These are phyloP conservation scores for Triticum timopheevii DNA, from an alignment of 176 grass and related monocot species.

Conservation along the genomic window DNA sequence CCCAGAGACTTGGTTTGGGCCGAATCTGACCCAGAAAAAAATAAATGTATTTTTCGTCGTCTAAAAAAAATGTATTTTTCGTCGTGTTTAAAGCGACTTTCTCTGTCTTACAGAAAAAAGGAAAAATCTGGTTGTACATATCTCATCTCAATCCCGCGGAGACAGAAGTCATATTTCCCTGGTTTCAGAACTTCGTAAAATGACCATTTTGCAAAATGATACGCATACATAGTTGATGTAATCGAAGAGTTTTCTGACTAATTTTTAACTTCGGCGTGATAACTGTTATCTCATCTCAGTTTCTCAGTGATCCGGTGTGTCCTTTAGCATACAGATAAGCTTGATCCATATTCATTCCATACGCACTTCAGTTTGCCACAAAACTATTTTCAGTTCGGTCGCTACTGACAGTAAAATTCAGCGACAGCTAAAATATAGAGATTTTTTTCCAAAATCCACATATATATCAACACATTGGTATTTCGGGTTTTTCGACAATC, in stretches of 20 bases:
- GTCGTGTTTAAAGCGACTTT: background rate
- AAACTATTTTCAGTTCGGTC: background rate
- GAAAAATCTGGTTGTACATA: background rate
- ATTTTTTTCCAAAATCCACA: background rate
- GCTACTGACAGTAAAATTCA: background rate
- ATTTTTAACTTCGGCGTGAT: too few relatives aligned
- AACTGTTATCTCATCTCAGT: background rate
- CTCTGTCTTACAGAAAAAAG: background rate
- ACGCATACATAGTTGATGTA: background rate
- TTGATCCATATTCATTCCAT: background rate
- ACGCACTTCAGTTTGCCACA: background rate
- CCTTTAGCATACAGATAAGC: background rate
- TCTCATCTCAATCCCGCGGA: background rate
- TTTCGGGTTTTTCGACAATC: background rate
- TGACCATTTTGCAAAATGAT: background rate
- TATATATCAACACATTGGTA: constrained; percentile 23
- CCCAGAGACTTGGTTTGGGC: background rate
- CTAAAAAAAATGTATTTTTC: background rate
- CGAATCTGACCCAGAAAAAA: background rate
- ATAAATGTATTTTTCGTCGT: background rate
- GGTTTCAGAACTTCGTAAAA: background rate
- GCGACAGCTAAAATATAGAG: background rate
- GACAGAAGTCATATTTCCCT: background rate
- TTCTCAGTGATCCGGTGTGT: background rate
- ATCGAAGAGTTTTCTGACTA: background rate